Evolutionary conservation across 106 monocot species (phyloP).

Genomic region (Amphibolis antarctica): DNA sequence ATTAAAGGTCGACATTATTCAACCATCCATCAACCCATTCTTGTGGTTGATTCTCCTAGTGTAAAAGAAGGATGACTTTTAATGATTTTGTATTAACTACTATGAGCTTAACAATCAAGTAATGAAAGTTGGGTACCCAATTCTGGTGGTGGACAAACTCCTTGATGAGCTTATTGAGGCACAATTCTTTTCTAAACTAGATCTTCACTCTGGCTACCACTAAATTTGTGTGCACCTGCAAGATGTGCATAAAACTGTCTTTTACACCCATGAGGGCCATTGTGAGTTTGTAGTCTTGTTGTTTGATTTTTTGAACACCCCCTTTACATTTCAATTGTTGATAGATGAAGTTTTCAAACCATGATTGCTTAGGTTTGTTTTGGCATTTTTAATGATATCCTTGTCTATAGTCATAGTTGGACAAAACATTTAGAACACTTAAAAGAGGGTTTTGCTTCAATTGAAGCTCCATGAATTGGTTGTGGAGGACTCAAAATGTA

Average conservation of each 20-base stretch:
- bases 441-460: neutral
- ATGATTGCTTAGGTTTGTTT: neutral
- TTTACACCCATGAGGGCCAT: neutral
- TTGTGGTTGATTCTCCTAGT: slow-evolving; percentile 5
- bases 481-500: no score
- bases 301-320: neutral
- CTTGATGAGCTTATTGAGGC: slow-evolving; percentile 2
- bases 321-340: neutral
- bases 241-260: neutral
- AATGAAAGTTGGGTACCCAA: neutral
- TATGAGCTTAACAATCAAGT: neutral
- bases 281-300: slow-evolving; percentile 3
- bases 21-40: neutral
- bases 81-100: slow-evolving; percentile 9
- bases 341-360: neutral
- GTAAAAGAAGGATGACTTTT: slow-evolving; percentile 1
- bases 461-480: neutral
- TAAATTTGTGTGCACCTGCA: neutral
- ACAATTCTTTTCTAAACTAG: neutral
- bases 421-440: neutral
- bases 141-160: slow-evolving; percentile 1
- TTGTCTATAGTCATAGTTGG: neutral
- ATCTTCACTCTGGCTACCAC: neutral
- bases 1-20: neutral
- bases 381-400: slow-evolving; percentile 9